phyloP scores from a whole-genome alignment of 202 grass and related monocot genomes.

The Bolboschoenoplectus hybrid region DNA sequence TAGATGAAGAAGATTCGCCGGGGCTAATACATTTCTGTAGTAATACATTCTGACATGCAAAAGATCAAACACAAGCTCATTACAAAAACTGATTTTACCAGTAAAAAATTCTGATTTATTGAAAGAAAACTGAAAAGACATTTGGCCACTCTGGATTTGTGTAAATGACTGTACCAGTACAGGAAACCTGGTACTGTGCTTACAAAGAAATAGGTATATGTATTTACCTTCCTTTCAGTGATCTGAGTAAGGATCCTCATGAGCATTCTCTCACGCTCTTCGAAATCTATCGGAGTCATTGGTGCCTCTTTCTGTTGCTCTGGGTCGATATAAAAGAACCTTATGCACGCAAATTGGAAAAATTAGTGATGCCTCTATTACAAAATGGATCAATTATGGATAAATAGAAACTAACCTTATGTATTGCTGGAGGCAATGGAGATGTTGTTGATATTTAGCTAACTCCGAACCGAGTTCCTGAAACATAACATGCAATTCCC shows the following conservation, averaged over 20 bases:
- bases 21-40: conserved; percentile 32
- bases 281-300: conserved; percentile 24
- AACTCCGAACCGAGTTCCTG: conserved; percentile 34
- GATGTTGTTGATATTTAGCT: conserved; percentile 14
- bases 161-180: not conserved
- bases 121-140: not conserved
- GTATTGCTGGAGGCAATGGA: conserved; percentile 27
- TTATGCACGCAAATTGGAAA: not conserved
- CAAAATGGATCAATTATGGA: not conserved
- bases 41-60: conserved; percentile 13
- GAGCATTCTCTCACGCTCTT: conserved; percentile 25
- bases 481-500: conserved; percentile 3
- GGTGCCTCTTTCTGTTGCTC: conserved; percentile 17
- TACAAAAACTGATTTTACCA: not conserved
- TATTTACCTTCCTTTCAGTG: conserved; percentile 34
- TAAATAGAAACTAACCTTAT: conserved; percentile 16
- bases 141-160: not conserved
- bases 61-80: conserved; percentile 11
- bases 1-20: conserved; percentile 13
- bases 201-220: not conserved
- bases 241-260: conserved; percentile 18
- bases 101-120: not conserved
- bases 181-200: not conserved
- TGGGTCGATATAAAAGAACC: conserved; percentile 10
- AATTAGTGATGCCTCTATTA: not conserved